Evolutionary conservation across 2,329 filamentous ascomycete species (phyloP).

Genomic region (Trichoderma sp.): DNA sequence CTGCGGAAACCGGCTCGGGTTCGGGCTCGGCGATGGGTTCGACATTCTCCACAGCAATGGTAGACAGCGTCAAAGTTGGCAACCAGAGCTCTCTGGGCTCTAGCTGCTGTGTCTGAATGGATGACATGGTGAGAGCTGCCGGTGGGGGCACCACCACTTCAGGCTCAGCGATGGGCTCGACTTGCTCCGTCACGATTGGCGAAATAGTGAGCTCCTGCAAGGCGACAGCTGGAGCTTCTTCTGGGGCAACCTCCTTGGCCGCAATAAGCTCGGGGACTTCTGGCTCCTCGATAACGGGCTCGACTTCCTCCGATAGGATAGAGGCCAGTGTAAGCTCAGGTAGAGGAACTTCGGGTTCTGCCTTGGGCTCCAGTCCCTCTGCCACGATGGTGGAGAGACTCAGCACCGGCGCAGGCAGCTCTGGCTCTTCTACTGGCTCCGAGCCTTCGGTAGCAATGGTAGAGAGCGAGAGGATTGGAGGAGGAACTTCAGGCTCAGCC

Average conservation of each 20-base stretch:
- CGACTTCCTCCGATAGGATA: constrained; percentile 35
- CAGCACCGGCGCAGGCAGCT: constrained; percentile 26
- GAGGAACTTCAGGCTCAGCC: constrained; percentile 28
- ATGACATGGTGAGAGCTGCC: constrained; percentile 22
- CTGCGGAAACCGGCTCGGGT: constrained; percentile 26
- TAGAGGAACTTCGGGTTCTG: constrained; percentile 27
- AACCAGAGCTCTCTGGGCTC: constrained; percentile 32
- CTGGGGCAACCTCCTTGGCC: constrained; percentile 26
- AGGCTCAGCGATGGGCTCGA: constrained; percentile 34
- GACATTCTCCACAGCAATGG: constrained; percentile 35
- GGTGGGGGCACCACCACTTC: constrained; percentile 22
- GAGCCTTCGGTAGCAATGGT: constrained; percentile 37
- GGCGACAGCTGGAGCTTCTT: constrained; percentile 19
- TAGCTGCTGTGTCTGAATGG: constrained; percentile 32
- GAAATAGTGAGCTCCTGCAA: constrained; percentile 28
- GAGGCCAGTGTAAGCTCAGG: constrained; percentile 33
- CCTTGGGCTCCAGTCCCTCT: constrained; percentile 35
- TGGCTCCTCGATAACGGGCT: constrained; percentile 32
- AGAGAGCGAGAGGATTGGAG: constrained; percentile 35
- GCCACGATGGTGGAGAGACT: constrained; percentile 33
- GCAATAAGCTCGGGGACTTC: constrained; percentile 5
- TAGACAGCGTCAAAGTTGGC: constrained; percentile 36
- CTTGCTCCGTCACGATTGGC: constrained; percentile 37
- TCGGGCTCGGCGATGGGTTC: constrained; percentile 38
- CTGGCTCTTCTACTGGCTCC: constrained; percentile 35